Base-by-base conservation (phyloP, 805 yeast species). In the Candida vartiovaarae region DNA sequence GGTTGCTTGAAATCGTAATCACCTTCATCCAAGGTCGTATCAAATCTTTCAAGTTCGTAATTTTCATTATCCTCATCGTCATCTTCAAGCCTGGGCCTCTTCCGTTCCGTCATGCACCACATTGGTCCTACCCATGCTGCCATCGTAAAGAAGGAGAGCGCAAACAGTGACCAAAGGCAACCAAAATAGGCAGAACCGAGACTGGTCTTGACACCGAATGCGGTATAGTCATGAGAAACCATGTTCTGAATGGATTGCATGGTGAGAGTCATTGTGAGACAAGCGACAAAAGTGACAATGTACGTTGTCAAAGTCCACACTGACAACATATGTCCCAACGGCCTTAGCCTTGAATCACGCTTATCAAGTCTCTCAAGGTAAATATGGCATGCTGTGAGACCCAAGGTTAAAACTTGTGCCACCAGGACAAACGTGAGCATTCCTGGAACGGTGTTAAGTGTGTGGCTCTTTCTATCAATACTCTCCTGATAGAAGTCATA, bases 91-190 rank as follows among this genome's bases (percentile, higher is more conserved):
- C 48, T 48, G 9, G 78, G 76, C 20, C 20, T 15, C 20, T 15
- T 15, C 20, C 20, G 20, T 15, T 15, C 20, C 40, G 75, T 71
- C 6, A 76, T 73, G 62, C 82, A 79, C 84, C 84, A 71, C 11
- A 62, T 48, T 3, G 73, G 70, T 6, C 73, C 71, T 6, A 61
- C 64, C 75, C 75, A 70, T 7, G 52, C 31, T 8, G 54, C 32
- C 45, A 55, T 47, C 4, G 43, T 39, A 4, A 57, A 30, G n/a
- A 54, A 23, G 1, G 48, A 37, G 49, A 44, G 48, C 34, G 45
- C 55, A 38, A 66, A 54, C 2, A 64, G 48, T 4, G 63, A 9
- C 77, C 77, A 74, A 6, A 68, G 50, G 3, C 75, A 32, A 26
- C 62, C 34, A 44, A 71, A 65, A 72, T 74, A 77, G 0, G 57